Evolutionary conservation across 2,329 filamentous ascomycete genomes (phyloP).

Genomic region (Hysterium pulicare): DNA sequence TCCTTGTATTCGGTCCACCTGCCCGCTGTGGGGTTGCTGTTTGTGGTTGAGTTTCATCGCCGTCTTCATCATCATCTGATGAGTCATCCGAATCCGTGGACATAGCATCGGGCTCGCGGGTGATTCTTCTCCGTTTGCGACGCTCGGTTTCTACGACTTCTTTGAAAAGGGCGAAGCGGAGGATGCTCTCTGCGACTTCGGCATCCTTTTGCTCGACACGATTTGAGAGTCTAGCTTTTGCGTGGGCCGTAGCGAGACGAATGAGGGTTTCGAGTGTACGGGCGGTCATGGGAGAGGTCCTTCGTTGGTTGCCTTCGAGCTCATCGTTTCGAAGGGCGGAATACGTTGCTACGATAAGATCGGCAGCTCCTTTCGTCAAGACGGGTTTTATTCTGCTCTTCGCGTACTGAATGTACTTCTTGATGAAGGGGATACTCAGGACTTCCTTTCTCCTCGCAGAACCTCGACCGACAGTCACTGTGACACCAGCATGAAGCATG

Average conservation of each 20-base stretch:
- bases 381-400: conserved; percentile 88
- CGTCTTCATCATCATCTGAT: conserved; percentile 60
- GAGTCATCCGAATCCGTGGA: conserved; percentile 57
- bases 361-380: conserved; percentile 84
- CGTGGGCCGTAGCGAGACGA: conserved; percentile 92
- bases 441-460: conserved; percentile 77
- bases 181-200: conserved; percentile 78
- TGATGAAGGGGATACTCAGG: conserved; percentile 94
- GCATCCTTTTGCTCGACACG: conserved; percentile 89
- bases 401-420: conserved; percentile 99
- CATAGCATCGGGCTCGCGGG: conserved; percentile 54
- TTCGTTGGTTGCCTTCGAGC: conserved; percentile 87
- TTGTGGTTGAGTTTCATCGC: conserved; percentile 37
- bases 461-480: conserved; percentile 69
- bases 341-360: conserved; percentile 88
- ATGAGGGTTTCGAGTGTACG: conserved; percentile 98
- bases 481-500: conserved; percentile 92
- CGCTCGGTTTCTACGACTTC: conserved; percentile 79
- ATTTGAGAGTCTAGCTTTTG: conserved; percentile 84
- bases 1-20: conserved; percentile 37
- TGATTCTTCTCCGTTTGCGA: conserved; percentile 77
- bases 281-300: conserved; percentile 92
- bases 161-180: conserved; percentile 95
- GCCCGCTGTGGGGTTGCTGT: conserved; percentile 32
- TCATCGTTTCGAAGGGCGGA: conserved; percentile 93